Evolutionary conservation across 2,329 filamentous ascomycete species (phyloP).

Genomic region (Geosmithia flava): DNA sequence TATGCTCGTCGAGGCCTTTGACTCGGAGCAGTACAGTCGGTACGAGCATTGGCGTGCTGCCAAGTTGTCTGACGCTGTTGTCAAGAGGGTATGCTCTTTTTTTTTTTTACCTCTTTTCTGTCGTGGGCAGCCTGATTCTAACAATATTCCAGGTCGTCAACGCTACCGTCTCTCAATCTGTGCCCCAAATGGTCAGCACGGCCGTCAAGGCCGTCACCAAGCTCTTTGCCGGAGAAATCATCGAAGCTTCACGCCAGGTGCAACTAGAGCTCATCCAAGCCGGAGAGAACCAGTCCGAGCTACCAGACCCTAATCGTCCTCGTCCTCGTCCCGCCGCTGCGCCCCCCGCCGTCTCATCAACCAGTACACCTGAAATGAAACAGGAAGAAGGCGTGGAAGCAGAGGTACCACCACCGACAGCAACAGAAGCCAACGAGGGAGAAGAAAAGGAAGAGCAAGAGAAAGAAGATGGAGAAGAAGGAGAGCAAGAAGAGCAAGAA

Average conservation of each 20-base stretch:
- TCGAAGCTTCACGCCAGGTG: constrained; percentile 57
- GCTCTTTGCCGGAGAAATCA: constrained; percentile 63
- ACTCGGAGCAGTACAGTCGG: constrained; percentile 52
- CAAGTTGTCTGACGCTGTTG: constrained; percentile 55
- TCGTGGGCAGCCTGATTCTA: background rate
- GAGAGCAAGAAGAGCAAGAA: constrained; percentile 1
- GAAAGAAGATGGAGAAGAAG: too few relatives aligned
- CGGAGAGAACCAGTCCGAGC: constrained; percentile 43
- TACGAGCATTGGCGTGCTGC: constrained; percentile 61
- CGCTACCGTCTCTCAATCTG: constrained; percentile 68
- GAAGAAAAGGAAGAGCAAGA: background rate
- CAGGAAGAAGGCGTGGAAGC: background rate
- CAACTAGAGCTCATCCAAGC: constrained; percentile 59
- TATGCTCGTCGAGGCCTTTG: constrained; percentile 53
- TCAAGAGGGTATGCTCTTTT: constrained; percentile 44
- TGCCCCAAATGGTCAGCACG: constrained; percentile 59
- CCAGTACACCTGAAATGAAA: constrained; percentile 1
- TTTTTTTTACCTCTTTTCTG: background rate
- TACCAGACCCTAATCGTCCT: constrained; percentile 23
- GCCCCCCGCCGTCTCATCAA: constrained; percentile 1
- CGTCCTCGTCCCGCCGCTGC: constrained; percentile 6
- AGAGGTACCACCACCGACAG: background rate
- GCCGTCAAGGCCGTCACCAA: constrained; percentile 69
- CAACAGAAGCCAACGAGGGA: constrained; percentile 5
- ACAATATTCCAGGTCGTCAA: constrained; percentile 51